A percentile compares a stretch with the other conserved stretches of the same genome.
Conservation (phyloP, 139 green algal genomes). For the Haematococcus sp. region DNA sequence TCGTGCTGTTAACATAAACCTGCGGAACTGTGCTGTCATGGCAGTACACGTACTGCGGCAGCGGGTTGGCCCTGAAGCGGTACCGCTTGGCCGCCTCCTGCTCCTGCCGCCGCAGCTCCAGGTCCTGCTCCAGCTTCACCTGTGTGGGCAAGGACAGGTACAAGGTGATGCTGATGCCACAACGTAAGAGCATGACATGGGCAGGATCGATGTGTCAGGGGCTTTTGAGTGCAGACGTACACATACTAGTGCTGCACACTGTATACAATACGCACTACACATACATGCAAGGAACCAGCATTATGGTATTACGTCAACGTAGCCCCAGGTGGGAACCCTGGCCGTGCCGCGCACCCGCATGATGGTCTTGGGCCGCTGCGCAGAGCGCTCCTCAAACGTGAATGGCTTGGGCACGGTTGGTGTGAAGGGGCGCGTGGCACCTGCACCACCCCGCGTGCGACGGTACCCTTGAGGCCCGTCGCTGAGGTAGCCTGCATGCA, state of each 20-base stretch:
- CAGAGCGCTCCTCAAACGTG: slow-evolving; percentile 41
- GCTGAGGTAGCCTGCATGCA: not conserved
- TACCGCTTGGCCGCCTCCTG: slow-evolving; percentile 26
- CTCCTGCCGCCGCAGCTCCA: slow-evolving; percentile 45
- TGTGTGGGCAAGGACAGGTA: too few species aligned
- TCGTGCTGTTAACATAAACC: too few species aligned
- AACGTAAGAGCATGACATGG: too few species aligned
- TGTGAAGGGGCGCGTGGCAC: slow-evolving; percentile 11
- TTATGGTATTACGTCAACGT: not conserved
- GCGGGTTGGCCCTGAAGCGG: slow-evolving; percentile 44
- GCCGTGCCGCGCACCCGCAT: slow-evolving; percentile 14
- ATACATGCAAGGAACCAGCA: too few species aligned
- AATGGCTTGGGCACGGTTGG: slow-evolving; percentile 41
- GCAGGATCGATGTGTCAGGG: too few species aligned
- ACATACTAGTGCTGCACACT: too few species aligned
- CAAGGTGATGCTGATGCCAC: too few species aligned
- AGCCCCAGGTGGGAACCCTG: not conserved
- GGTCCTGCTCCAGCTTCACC: slow-evolving; percentile 65
- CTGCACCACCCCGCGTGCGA: not conserved
- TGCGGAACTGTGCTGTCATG: too few species aligned
- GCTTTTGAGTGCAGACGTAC: too few species aligned
- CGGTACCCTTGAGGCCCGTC: not conserved
- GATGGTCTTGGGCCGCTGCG: slow-evolving; percentile 39
- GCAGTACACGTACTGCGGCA: slow-evolving; percentile 33
- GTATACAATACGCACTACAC: too few species aligned